phyloP scores from a whole-genome alignment of 1,284 basidiomycete species.

The Malassezia globosa region DNA sequence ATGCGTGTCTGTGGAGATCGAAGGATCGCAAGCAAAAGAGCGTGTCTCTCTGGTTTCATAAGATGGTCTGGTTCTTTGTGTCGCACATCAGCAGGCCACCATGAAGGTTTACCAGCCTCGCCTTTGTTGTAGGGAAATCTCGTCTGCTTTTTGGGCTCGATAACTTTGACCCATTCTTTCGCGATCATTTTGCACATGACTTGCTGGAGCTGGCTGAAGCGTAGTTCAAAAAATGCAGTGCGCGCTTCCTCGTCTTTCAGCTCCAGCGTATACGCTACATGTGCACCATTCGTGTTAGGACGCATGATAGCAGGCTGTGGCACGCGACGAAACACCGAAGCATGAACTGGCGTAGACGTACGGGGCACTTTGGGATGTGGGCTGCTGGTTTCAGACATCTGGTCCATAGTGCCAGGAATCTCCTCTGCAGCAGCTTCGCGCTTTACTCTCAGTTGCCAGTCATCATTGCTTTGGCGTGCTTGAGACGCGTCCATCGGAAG shows the following conservation, averaged over 20 bases:
- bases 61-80: slow-evolving; percentile 54
- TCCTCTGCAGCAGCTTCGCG: background rate
- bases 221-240: slow-evolving; percentile 40
- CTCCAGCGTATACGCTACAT: slow-evolving; percentile 5
- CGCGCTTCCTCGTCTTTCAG: slow-evolving; percentile 21
- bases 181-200: slow-evolving; percentile 52
- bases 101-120: slow-evolving; percentile 50
- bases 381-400: background rate
- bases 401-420: background rate
- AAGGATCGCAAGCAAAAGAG: slow-evolving; percentile 50
- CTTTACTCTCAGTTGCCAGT: slow-evolving; percentile 2
- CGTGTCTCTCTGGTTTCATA: slow-evolving; percentile 49
- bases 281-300: background rate
- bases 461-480: background rate
- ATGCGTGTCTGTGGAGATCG: slow-evolving; percentile 48
- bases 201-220: slow-evolving; percentile 50
- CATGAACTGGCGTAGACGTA: slow-evolving; percentile 7
- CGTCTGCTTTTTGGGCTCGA: slow-evolving; percentile 54
- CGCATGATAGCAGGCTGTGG: no score
- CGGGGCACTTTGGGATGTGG: background rate
- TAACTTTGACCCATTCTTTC: slow-evolving; percentile 50
- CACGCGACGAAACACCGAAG: background rate
- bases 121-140: slow-evolving; percentile 52
- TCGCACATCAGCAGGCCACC: slow-evolving; percentile 52
- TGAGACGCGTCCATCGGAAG: background rate